Base-by-base conservation (phyloP, 2,329 filamentous ascomycete genomes). In the Colletotrichum sp. region DNA sequence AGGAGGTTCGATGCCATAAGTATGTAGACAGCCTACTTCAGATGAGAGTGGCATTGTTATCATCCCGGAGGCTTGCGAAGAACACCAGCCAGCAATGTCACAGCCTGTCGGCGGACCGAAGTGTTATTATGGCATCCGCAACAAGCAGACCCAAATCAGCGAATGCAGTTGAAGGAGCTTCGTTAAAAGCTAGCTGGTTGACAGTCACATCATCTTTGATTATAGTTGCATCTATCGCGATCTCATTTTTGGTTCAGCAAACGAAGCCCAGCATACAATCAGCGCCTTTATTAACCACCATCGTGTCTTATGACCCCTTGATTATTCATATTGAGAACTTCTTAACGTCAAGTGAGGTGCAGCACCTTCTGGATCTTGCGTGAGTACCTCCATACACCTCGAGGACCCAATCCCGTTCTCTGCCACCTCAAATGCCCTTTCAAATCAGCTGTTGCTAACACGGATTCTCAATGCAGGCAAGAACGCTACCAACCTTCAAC, bases 21-120 rank as follows among this genome's bases (percentile, higher is more conserved):
- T 49, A 49, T 49, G 39, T n/a, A n/a, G 18, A 18, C 8, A 18
- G 6, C 16, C 16, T 44, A 44, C 36, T n/a, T 13, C 32, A 34
- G 12, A 34, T 34, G 1, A 0, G 32, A 13, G 32, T 1, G 32
- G 12, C 32, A 34, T 13, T 34, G 2, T 34, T 6, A 34, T 6
- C 0, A 1, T 7, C n/a, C n/a, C n/a, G 3, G n/a, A 52, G 2
- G 10, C 44, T 52, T 2, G 2, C 1, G 1, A 49, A 49, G n/a
- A 49, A 49, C 44, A 12, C 2, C n/a, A 49, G 3, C 1, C 44
- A 21, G 44, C n/a, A 49, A 49, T 13, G 44, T 12, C 9, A 3
- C 10, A 1, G 44, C n/a, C 0, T 21, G 10, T 49, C n/a, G 10
- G 5, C 44, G 6, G 44, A 21, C 10, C 3, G 44, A 52, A 52